A percentile compares a stretch with the other conserved stretches of the same genome.
Evolutionary conservation across 768 basidiomycete genomes (phyloP).

Genomic region (Suillus decipiens): DNA sequence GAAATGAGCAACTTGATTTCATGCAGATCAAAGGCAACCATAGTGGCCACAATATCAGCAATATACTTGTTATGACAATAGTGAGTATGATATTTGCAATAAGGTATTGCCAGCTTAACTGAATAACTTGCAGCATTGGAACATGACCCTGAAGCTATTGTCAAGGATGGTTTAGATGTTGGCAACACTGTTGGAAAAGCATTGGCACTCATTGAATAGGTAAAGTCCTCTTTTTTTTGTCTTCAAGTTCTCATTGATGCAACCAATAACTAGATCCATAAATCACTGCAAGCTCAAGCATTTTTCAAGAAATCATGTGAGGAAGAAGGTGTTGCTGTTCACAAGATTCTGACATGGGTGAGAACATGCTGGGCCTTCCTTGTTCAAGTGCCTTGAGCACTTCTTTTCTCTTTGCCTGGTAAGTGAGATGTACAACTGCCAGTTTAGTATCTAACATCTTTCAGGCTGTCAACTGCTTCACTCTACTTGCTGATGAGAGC

Average conservation of each 20-base stretch:
- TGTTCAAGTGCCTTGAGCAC: neutral
- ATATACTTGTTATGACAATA: no score
- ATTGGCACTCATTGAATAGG: no score
- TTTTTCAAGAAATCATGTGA: neutral
- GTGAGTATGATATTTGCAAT: no score
- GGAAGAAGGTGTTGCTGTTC: neutral
- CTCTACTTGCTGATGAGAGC: constrained; percentile 20
- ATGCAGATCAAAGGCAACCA: neutral
- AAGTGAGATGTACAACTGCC: neutral
- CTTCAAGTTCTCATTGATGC: no score
- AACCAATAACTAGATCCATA: no score
- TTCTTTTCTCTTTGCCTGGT: neutral
- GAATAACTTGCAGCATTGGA: no score
- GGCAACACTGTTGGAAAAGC: no score
- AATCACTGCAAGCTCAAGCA: neutral
- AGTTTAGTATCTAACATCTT: neutral
- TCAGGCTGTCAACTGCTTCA: neutral
- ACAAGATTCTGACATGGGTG: neutral
- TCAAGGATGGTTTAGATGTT: no score
- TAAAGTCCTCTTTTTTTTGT: no score
- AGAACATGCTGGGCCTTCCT: neutral
- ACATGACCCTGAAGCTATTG: no score
- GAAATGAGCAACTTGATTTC: neutral
- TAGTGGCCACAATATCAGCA: no score
- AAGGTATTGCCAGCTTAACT: no score